phyloP scores from a whole-genome alignment of 2,329 filamentous ascomycete species.

The Acrocalymma vagum region DNA sequence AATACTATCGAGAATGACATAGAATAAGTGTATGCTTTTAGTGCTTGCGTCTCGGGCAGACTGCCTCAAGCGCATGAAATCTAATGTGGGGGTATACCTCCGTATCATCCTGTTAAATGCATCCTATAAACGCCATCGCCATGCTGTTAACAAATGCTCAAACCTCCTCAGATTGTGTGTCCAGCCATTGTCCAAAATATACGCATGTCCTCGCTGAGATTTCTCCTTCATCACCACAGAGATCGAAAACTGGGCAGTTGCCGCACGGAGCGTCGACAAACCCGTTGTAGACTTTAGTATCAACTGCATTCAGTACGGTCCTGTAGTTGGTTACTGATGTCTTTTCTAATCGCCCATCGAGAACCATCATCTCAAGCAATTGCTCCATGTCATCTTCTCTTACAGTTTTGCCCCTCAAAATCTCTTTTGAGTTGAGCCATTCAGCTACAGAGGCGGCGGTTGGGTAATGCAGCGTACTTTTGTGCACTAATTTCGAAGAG shows the following conservation, averaged over 20 bases:
- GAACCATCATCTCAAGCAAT: slow-evolving; percentile 86
- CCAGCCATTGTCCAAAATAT: slow-evolving; percentile 88
- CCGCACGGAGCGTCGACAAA: slow-evolving; percentile 92
- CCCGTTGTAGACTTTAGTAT: slow-evolving; percentile 70
- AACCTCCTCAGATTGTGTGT: slow-evolving; percentile 38
- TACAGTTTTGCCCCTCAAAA: slow-evolving; percentile 73
- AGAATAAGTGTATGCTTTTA: too few species aligned
- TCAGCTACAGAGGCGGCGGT: slow-evolving; percentile 80
- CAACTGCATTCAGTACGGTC: slow-evolving; percentile 48
- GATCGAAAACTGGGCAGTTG: slow-evolving; percentile 88
- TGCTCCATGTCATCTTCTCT: slow-evolving; percentile 80
- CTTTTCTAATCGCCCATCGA: slow-evolving; percentile 83
- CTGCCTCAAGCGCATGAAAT: too few species aligned
- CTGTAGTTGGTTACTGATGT: slow-evolving; percentile 61
- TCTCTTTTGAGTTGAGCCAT: slow-evolving; percentile 72
- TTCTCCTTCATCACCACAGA: slow-evolving; percentile 90
- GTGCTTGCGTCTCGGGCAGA: too few species aligned
- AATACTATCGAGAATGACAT: too few species aligned
- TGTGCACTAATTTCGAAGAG: slow-evolving; percentile 53
- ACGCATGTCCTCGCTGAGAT: slow-evolving; percentile 90
- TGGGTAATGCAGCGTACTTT: slow-evolving; percentile 79
- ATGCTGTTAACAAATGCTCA: slow-evolving; percentile 25
- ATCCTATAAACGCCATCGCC: slow-evolving; percentile 32
- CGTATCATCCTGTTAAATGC: slow-evolving; percentile 17
- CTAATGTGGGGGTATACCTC: slow-evolving; percentile 19